phyloP scores from a whole-genome alignment of 1,284 basidiomycete species.

The Volvariella volvacea region DNA sequence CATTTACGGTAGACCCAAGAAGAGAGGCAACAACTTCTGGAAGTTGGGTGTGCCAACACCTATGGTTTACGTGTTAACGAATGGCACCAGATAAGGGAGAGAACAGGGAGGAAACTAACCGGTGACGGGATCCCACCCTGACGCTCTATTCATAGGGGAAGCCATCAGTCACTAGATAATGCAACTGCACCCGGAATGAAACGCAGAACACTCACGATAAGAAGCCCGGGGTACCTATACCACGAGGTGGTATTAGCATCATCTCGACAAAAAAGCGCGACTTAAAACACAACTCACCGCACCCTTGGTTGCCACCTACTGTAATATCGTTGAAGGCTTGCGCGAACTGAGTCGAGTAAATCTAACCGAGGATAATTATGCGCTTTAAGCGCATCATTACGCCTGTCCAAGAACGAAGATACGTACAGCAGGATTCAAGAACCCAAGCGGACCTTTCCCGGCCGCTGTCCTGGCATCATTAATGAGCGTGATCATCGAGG shows the following conservation, averaged over 20 bases:
- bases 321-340: slow-evolving; percentile 44
- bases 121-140: slow-evolving; percentile 38
- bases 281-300: slow-evolving; percentile 17
- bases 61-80: slow-evolving; percentile 4
- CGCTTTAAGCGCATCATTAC: not conserved
- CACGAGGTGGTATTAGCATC: not conserved
- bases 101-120: slow-evolving; percentile 15
- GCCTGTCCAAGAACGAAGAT: not conserved
- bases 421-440: slow-evolving; percentile 31
- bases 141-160: slow-evolving; percentile 15
- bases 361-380: slow-evolving; percentile 19
- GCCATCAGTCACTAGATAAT: not conserved
- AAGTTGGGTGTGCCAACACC: slow-evolving; percentile 26
- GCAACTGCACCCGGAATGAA: too few species aligned
- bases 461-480: slow-evolving; percentile 36
- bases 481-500: slow-evolving; percentile 35
- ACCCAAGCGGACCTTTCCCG: slow-evolving; percentile 35
- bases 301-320: slow-evolving; percentile 39
- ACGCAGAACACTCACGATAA: slow-evolving; percentile 21
- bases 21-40: slow-evolving; percentile 17
- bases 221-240: slow-evolving; percentile 22
- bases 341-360: slow-evolving; percentile 31
- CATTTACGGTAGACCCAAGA: slow-evolving; percentile 18
- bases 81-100: not conserved
- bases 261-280: not conserved